These are phyloP conservation scores for Leccinum imitatum DNA, from an alignment of 768 basidiomycete genomes.

Conservation along the genomic window DNA sequence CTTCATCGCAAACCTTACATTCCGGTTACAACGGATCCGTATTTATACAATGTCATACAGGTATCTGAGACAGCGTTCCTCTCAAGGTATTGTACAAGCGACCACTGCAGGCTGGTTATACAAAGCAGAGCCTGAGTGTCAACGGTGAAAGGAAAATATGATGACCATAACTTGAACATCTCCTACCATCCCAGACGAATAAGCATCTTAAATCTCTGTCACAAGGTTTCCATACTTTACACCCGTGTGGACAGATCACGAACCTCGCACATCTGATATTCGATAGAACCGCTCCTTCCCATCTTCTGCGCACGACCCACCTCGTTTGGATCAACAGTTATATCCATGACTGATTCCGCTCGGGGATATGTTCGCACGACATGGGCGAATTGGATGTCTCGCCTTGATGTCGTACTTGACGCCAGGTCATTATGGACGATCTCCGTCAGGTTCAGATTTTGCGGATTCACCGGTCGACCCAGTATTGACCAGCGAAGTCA, in stretches of 20 bases:
- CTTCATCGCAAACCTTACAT: too few species aligned
- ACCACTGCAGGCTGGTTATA: neutral
- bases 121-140: too few species aligned
- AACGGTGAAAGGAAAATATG: too few species aligned
- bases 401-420: too few species aligned
- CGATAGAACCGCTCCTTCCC: neutral
- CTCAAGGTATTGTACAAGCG: neutral
- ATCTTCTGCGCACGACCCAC: neutral
- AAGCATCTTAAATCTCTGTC: neutral
- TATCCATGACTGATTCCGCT: neutral
- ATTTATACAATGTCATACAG: too few species aligned
- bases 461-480: neutral
- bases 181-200: too few species aligned
- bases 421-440: neutral
- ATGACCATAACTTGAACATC: too few species aligned
- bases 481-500: too few species aligned
- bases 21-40: too few species aligned
- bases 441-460: neutral
- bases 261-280: too few species aligned
- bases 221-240: neutral
- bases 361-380: neutral
- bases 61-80: too few species aligned
- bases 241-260: too few species aligned
- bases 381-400: neutral
- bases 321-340: neutral